These are phyloP conservation scores for Camillea tinctor DNA, from an alignment of 2,329 filamentous ascomycete genomes.

Conservation along the genomic window DNA sequence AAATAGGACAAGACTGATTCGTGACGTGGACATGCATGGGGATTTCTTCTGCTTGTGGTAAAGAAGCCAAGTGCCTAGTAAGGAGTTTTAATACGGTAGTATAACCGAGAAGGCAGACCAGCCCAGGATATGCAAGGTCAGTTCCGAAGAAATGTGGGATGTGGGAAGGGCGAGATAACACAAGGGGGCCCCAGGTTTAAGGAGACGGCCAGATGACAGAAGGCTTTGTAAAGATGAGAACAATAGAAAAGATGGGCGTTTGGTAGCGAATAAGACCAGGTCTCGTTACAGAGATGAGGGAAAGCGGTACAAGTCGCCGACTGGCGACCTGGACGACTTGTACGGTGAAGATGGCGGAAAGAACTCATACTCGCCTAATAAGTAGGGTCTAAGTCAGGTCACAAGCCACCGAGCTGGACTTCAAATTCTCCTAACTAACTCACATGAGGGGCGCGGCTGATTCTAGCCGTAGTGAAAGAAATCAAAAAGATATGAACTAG, in stretches of 20 bases:
- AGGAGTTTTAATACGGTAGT: not conserved
- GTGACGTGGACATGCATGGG: not conserved
- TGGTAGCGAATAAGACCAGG: not conserved
- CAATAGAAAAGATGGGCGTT: not conserved
- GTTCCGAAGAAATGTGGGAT: not conserved
- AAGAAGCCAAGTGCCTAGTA: not conserved
- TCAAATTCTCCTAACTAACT: not conserved
- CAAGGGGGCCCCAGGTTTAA: conserved; percentile 3
- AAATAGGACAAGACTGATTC: not conserved
- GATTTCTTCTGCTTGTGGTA: not conserved
- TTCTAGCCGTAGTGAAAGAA: not conserved
- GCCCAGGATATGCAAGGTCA: not conserved
- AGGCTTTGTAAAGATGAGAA: not conserved
- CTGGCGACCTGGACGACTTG: not conserved
- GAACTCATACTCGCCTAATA: not conserved
- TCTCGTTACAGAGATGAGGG: not conserved
- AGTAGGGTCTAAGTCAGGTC: not conserved
- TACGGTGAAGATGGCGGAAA: not conserved
- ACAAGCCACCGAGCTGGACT: not conserved
- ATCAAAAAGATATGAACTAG: not conserved
- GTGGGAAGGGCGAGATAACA: conserved; percentile 8
- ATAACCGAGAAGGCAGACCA: not conserved
- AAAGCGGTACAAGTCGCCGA: not conserved
- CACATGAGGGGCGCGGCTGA: not conserved
- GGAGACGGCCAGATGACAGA: not conserved